Evolutionary conservation across 768 basidiomycete species (phyloP).

Genomic region (Tulasnella sp.): DNA sequence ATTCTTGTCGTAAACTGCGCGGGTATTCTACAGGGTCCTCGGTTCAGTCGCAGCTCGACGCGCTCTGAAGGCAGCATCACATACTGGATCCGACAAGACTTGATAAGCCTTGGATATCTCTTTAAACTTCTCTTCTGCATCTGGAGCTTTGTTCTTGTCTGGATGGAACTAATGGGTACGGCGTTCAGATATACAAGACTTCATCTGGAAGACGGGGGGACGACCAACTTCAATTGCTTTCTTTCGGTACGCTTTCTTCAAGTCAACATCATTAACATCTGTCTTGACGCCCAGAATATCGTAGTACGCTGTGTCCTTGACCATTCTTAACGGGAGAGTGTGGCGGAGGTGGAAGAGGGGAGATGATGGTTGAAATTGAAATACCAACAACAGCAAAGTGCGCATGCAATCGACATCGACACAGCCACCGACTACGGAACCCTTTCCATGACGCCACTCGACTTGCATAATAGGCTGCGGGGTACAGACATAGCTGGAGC

Average conservation of each 20-base stretch:
- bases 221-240: constrained; percentile 81
- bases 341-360: not conserved
- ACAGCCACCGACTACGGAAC: constrained; percentile 3
- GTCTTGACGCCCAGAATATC: constrained; percentile 69
- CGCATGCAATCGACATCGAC: not conserved
- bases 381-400: not conserved
- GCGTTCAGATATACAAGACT: constrained; percentile 4
- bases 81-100: constrained; percentile 77
- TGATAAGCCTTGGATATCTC: constrained; percentile 99
- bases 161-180: constrained; percentile 69
- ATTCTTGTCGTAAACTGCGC: constrained; percentile 91
- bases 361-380: constrained; percentile 4
- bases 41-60: not conserved
- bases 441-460: constrained; percentile 6
- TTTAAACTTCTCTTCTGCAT: constrained; percentile 95
- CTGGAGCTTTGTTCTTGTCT: constrained; percentile 89
- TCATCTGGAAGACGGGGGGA: not conserved
- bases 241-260: constrained; percentile 95
- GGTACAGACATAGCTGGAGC: too few relatives aligned
- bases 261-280: constrained; percentile 70
- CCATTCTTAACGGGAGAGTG: constrained; percentile 1
- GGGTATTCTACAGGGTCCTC: constrained; percentile 56
- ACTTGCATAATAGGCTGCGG: not conserved
- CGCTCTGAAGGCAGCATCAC: constrained; percentile 34
- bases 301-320: constrained; percentile 75